A percentile compares a stretch with the other conserved stretches of the same genome.
These are phyloP conservation scores for Saccharomyces kudriavzevii DNA, from an alignment of 805 yeast species.

Conservation along the genomic window DNA sequence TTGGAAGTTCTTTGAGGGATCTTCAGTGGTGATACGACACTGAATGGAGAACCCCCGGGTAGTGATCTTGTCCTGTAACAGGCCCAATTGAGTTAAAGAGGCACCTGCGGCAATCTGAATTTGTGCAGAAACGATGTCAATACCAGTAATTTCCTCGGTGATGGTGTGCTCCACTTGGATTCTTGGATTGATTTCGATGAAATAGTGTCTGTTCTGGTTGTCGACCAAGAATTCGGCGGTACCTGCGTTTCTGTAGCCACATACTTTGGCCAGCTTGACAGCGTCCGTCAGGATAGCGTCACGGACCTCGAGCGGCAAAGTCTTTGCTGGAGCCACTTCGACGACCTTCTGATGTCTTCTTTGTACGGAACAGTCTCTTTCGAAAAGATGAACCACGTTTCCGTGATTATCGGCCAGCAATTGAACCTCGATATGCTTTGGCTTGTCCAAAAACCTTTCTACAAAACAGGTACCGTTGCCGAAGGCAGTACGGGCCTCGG, in stretches of 20 bases:
- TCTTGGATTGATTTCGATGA: slow-evolving; percentile 97
- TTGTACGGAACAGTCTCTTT: slow-evolving; percentile 98
- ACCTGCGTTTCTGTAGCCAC: slow-evolving; percentile 94
- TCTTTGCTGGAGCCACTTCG: slow-evolving; percentile 96
- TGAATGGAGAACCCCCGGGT: slow-evolving; percentile 97
- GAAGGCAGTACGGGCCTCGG: slow-evolving; percentile 92
- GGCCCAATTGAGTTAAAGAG: slow-evolving; percentile 79
- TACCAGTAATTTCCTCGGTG: slow-evolving; percentile 97
- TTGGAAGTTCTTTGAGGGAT: slow-evolving; percentile 91
- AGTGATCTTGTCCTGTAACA: slow-evolving; percentile 88
- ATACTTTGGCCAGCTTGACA: slow-evolving; percentile 78
- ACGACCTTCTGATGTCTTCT: slow-evolving; percentile 99
- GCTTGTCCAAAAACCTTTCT: slow-evolving; percentile 88
- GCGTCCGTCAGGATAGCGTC: slow-evolving; percentile 93
- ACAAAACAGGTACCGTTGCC: slow-evolving; percentile 98
- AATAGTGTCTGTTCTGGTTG: slow-evolving; percentile 87
- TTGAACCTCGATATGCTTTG: slow-evolving; percentile 97
- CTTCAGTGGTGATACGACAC: slow-evolving; percentile 98
- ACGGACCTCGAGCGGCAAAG: slow-evolving; percentile 72
- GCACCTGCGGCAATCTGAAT: slow-evolving; percentile 99
- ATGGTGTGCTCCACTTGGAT: slow-evolving; percentile 98
- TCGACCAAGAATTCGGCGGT: slow-evolving; percentile 97
- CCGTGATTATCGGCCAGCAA: slow-evolving; percentile 89
- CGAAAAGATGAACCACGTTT: slow-evolving; percentile 89
- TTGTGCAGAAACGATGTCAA: slow-evolving; percentile 96